Conservation (phyloP, 2,329 filamentous ascomycete genomes). For the Coniochaeta pulveracea region DNA sequence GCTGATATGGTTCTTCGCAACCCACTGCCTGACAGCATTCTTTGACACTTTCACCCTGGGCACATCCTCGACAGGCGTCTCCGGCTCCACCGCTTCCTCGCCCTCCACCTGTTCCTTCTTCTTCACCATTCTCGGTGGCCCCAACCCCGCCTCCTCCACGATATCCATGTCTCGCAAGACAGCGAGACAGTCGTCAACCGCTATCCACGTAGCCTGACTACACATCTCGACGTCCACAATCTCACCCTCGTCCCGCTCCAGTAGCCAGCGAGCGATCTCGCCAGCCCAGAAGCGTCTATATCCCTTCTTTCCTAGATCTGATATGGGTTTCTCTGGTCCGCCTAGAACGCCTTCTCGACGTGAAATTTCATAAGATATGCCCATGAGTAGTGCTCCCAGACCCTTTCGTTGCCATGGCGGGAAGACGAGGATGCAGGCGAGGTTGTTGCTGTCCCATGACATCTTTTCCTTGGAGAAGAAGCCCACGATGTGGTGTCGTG, state of each 20-base stretch:
- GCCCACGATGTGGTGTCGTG: conserved; percentile 58
- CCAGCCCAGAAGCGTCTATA: conserved; percentile 82
- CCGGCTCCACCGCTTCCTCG: conserved; percentile 11
- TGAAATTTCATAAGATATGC: conserved; percentile 85
- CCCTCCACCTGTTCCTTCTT: conserved; percentile 8
- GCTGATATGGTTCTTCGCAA: conserved; percentile 47
- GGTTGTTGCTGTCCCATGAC: conserved; percentile 97
- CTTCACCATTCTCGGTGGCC: conserved; percentile 8
- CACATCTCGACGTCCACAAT: conserved; percentile 60
- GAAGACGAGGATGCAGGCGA: conserved; percentile 92
- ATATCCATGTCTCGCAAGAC: conserved; percentile 74
- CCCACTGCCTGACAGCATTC: conserved; percentile 53
- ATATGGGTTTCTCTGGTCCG: conserved; percentile 88
- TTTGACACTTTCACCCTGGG: conserved; percentile 40
- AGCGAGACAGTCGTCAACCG: conserved; percentile 69
- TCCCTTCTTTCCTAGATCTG: conserved; percentile 69
- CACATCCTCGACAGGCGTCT: conserved; percentile 23
- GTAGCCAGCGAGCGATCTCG: conserved; percentile 64
- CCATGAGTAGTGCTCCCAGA: conserved; percentile 81
- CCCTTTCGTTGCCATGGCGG: conserved; percentile 91
- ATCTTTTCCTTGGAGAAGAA: conserved; percentile 99
- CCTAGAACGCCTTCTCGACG: conserved; percentile 73
- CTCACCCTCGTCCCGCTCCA: conserved; percentile 22
- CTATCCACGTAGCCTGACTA: conserved; percentile 71
- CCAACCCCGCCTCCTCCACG: conserved; percentile 44